Base-by-base conservation (phyloP, 805 yeast genomes). In the Cyberlindnera euphorbiiphila region DNA sequence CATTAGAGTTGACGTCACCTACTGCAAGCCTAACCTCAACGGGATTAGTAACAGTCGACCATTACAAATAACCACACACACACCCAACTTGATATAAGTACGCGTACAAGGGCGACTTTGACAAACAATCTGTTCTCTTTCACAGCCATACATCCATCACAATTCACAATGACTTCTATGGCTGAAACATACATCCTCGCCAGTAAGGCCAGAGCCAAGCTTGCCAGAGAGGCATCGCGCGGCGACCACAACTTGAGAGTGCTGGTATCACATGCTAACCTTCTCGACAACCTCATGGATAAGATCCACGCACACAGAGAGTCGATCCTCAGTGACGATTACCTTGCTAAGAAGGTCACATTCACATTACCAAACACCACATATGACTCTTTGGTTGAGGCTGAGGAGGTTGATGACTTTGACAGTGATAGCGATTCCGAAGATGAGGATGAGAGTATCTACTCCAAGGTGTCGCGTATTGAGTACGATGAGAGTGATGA, bases 241-340 rank as follows among this genome's bases (percentile, higher is more conserved):
- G 42, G 43, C 6, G 59, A 55, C 24, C 58, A 46, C 25, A 40
- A 52, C 29, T 32, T 55, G 15, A 40, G 59, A 33, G 29, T 39
- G 11, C 34, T 55, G 11, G 57, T 55, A 3, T 43, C 48, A 12
- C 59, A 55, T 40, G 59, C 59, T 5, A 55, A 55, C 34, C 22
- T 55, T 23, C 34, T 55, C 6, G 59, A 55, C 23, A 36, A 47
- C 30, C 30, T 55, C 6, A 45, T 52, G 51, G 59, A 52, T 10
- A 40, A 17, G 15, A 53, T 55, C 25, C 49, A 47, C 13, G 30
- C 38, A n/a, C 47, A 43, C 25, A 43, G 46, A 29, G 43, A 42
- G 35, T 33, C 43, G 27, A 29, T 39, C 32, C 24, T 46, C 15
- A 29, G 29, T 29, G 32, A 39, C 17, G 34, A 39, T 9, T 42